phyloP scores from a whole-genome alignment of 179 eudicot species.

The Carnegiea gigantea region DNA sequence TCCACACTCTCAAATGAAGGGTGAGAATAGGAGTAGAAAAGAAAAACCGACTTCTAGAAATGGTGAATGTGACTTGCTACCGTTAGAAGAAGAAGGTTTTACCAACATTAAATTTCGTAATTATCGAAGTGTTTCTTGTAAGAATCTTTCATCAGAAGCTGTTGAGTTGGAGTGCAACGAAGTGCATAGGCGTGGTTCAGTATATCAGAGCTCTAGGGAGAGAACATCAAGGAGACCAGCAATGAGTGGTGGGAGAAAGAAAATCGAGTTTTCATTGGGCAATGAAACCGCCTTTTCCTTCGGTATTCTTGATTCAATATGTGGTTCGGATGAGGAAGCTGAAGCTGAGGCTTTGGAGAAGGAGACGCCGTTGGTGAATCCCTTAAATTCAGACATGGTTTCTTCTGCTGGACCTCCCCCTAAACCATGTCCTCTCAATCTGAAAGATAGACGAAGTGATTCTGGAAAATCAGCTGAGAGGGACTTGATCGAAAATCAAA shows the following conservation, averaged over 20 bases:
- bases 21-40: slow-evolving; percentile 39
- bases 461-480: slow-evolving; percentile 33
- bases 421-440: slow-evolving; percentile 19
- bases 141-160: slow-evolving; percentile 42
- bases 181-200: slow-evolving; percentile 58
- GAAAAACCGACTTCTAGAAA: slow-evolving; percentile 32
- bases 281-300: slow-evolving; percentile 46
- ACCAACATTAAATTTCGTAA: slow-evolving; percentile 50
- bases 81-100: slow-evolving; percentile 39
- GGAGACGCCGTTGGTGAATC: slow-evolving; percentile 28
- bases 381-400: slow-evolving; percentile 11
- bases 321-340: slow-evolving; percentile 59
- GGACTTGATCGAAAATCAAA: slow-evolving; percentile 38
- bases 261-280: slow-evolving; percentile 60
- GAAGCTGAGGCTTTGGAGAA: slow-evolving; percentile 33
- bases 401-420: neutral
- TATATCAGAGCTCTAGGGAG: slow-evolving; percentile 61
- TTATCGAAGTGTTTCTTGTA: slow-evolving; percentile 70
- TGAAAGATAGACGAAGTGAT: slow-evolving; percentile 26
- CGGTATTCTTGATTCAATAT: slow-evolving; percentile 67
- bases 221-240: slow-evolving; percentile 34
- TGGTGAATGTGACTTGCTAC: slow-evolving; percentile 26
- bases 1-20: slow-evolving; percentile 37
- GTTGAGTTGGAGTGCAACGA: slow-evolving; percentile 37
- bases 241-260: slow-evolving; percentile 45